Conservation (phyloP, 805 yeast genomes). For the Brettanomyces anomalus region DNA sequence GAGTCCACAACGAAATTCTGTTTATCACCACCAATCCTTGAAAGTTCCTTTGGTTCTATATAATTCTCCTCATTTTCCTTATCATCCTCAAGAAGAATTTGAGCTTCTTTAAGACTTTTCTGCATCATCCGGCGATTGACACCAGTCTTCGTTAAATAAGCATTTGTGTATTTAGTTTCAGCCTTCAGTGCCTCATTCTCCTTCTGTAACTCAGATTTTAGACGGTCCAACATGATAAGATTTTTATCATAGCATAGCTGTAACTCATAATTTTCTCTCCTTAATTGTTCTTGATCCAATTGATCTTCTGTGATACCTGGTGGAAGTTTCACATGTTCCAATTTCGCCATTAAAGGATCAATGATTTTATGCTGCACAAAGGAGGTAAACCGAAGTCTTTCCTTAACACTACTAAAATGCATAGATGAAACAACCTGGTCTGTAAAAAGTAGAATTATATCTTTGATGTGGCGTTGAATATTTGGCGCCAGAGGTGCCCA, state of each 20-base stretch:
- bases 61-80: too few species aligned
- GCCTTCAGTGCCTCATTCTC: constrained; percentile 13
- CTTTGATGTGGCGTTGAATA: constrained; percentile 7
- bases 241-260: constrained; percentile 19
- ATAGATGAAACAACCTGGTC: constrained; percentile 13
- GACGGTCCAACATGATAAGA: constrained; percentile 18
- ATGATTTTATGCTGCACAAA: constrained; percentile 14
- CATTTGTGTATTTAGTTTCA: constrained; percentile 14
- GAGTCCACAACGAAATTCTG: too few species aligned
- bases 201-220: constrained; percentile 14
- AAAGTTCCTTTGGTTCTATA: too few species aligned
- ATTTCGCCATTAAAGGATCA: constrained; percentile 14
- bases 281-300: constrained; percentile 18
- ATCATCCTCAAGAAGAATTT: too few species aligned
- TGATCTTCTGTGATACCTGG: constrained; percentile 15
- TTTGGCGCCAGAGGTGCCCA: constrained; percentile 15
- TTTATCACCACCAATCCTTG: too few species aligned
- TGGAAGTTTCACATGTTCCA: constrained; percentile 18
- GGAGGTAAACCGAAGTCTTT: constrained; percentile 11
- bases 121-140: constrained; percentile 10
- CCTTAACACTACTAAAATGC: constrained; percentile 10
- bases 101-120: constrained; percentile 7
- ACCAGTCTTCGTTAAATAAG: constrained; percentile 11
- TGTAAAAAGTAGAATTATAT: constrained; percentile 12
- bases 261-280: constrained; percentile 14